Base-by-base conservation (phyloP, 2,329 filamentous ascomycete genomes). In the Verticillium longisporum region DNA sequence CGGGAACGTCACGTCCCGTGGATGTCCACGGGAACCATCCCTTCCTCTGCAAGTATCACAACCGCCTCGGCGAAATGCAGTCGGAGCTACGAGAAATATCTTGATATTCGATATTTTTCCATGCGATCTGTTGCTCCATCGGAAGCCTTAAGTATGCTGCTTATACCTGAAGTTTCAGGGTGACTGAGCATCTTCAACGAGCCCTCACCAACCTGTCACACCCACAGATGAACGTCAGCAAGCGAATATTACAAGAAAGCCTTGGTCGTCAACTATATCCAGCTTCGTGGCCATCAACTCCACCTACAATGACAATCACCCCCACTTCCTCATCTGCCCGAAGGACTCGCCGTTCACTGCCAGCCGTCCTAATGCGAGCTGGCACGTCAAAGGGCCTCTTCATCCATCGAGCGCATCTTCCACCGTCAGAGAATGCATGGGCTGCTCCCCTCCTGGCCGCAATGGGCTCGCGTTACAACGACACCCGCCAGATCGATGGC, bases 361-460 rank as follows among this genome's bases (percentile, higher is more conserved):
- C 77, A 3, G 83, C 83, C 10, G 78, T 83, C 18, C 85, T 86
- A 66, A 87, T 87, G 73, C 80, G 86, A 31, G 84, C 84, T 26
- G 86, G 86, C 4, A 88, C 85, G 6, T 88, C 85, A 4, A 82
- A 85, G 61, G 85, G 82, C 14, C 74, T 88, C 4, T 81, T 88
- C 62, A 77, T 88, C 65, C 79, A 85, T 45, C 72, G 78, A 15
- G 72, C 74, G 31, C 72, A 86, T 66, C 77, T 88, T 0, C 85
- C 86, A 0, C 37, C 61, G 0, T 68, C 78, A 15, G 71, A 66
- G 70, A 34, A 70, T 10, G 71, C 78, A 65, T 86, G 84, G 82
- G 74, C 75, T 3, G 70, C 73, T 0, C 80, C 85, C n/a, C 81
- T 88, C 68, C 78, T 66, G 70, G 80, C 61, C 1, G 78, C 78